phyloP scores from a whole-genome alignment of 176 grass and related monocot genomes.

The Cocos nucifera region DNA sequence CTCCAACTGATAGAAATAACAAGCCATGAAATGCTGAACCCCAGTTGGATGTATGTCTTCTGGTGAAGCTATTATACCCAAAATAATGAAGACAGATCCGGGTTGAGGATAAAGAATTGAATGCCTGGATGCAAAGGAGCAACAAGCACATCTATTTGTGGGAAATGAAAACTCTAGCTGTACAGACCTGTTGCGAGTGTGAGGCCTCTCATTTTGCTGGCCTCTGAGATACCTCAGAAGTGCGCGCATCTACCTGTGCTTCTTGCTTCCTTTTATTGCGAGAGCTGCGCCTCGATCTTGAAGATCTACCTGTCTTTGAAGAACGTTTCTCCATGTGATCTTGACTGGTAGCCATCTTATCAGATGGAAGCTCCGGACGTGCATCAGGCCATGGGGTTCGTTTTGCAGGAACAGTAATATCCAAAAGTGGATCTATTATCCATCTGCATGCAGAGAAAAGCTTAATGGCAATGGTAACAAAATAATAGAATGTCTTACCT shows the following conservation, averaged over 20 bases:
- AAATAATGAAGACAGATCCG: too few species aligned
- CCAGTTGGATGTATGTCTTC: too few species aligned
- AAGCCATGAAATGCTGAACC: too few species aligned
- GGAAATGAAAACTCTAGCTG: too few species aligned
- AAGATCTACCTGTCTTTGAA: conserved; percentile 18
- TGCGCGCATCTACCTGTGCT: not conserved
- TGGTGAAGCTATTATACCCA: too few species aligned
- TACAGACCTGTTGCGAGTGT: too few species aligned
- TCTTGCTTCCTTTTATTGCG: conserved; percentile 25
- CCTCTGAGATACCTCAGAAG: not conserved
- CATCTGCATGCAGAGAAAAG: conserved; percentile 34
- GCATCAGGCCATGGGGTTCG: conserved; percentile 17
- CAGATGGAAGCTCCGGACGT: conserved; percentile 7
- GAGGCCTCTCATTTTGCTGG: not conserved
- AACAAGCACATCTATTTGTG: too few species aligned
- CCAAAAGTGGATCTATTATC: conserved; percentile 40
- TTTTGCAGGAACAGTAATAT: conserved; percentile 25
- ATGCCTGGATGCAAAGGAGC: too few species aligned
- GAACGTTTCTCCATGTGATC: conserved; percentile 2
- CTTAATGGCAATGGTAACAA: too few species aligned
- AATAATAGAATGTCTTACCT: too few species aligned
- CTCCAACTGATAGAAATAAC: too few species aligned
- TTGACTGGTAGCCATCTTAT: not conserved
- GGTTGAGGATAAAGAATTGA: too few species aligned
- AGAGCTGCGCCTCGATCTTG: conserved; percentile 17